Base-by-base conservation (phyloP, 2,329 filamentous ascomycete species). In the Cladophialophora psammophila region DNA sequence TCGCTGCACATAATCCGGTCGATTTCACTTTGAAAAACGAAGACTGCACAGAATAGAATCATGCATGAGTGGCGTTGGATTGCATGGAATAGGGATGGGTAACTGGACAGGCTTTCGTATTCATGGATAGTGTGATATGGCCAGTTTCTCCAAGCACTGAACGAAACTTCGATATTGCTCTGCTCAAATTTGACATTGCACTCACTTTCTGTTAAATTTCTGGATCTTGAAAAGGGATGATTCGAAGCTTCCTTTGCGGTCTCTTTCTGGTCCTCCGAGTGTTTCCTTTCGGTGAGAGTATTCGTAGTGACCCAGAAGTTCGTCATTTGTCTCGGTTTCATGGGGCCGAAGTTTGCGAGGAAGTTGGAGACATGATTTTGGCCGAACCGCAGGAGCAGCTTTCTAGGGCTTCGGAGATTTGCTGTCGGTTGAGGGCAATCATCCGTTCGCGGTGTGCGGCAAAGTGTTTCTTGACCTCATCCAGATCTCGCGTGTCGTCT, bases 1-100 rank as follows among this genome's bases (percentile, higher is more conserved):
- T 65, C 64, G 63, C 36, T 66, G 66, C 66, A 66, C 57, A 68
- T 68, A 70, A 62, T 42, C 13, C 42, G 54, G 65, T 68, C 63
- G 52, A 65, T 15, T 54, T 13, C 32, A 58, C 42, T 54, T 42
- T 45, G 40, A 54, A 67, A 48, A 54, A n/a, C 18, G 45, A n/a
- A 36, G 10, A 52, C 36, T 13, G 32, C 26, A 52, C 13, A 35
- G 34, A 45, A 58, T 60, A 58, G 60, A 35, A 6, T 48, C 34
- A 35, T 36, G 65, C 60, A 62, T 60, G 45, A 52, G 35, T 36
- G 66, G 68, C 64, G 63, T 68, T 68, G 57, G 48, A 35, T 62
- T 57, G 53, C 53, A 48, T 45, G 3, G 36, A 32, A 59, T 59
- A 62, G 64, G 64, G 35, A 35, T 34, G 63, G 63, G 52, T 12